Base-by-base conservation (phyloP, 2,329 filamentous ascomycete genomes). In the Fusarium subglutinans region DNA sequence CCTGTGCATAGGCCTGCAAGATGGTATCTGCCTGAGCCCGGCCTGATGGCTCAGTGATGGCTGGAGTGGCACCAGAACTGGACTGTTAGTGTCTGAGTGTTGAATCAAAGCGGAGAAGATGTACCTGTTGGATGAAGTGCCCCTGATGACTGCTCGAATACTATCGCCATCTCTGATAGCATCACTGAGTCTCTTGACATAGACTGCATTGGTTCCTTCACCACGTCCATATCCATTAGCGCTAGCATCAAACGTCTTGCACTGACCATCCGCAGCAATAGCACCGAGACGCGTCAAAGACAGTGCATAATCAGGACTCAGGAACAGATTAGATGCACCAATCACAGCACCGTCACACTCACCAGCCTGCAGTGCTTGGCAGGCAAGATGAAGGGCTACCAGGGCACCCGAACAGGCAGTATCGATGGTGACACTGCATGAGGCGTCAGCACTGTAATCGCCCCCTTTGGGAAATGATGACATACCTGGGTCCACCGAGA, bases 211-310 rank as follows among this genome's bases (percentile, higher is more conserved):
- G 24, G 87, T 81, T 0, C 88, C 90, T 73, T 92, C 90, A 3
- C 88, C 90, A 20, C 89, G 85, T 2, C 85, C 88, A 76, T 91
- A 92, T 20, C 77, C 78, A 71, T 83, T 79, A 14, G 87, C 90
- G 8, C 82, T 82, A 12, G 81, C 77, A 72, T 89, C 89, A 76
- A 87, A 90, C 22, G 86, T 85, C 62, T 83, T 82, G 35, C 79
- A 83, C 44, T 73, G 71, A n/a, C 82, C 80, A 7, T 83, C 80
- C 10, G 82, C 79, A 15, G 78, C 77, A 9, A 80, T 72, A 33
- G 78, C 77, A 4, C 77, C 77, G 4, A 75, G 64, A 22, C 73
- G 63, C 3, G 77, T 76, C 41, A 77, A 71, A 12, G 66, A 74
- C 22, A 79, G 44, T 18, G 79, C 75, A 69, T 76, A 75, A 48